Conservation (phyloP, 495 filamentous ascomycete genomes). For the Polyplosphaeria fusca region DNA sequence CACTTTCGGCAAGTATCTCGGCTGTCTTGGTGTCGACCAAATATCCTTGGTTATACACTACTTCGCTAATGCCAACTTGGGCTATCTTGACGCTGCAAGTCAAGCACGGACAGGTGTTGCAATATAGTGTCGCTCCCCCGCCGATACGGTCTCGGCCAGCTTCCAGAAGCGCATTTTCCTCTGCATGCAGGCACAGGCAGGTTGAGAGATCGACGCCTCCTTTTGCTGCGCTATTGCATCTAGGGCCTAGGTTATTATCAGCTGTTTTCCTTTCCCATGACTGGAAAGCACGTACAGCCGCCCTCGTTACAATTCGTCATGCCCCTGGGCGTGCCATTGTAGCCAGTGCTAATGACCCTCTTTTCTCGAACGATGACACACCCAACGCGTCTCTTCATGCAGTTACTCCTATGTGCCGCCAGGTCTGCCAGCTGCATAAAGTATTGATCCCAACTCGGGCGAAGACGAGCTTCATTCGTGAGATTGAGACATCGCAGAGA, state of each 20-base stretch:
- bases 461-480: conserved; percentile 70
- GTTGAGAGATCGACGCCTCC: conserved; percentile 74
- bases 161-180: conserved; percentile 94
- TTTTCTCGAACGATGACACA: conserved; percentile 89
- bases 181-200: conserved; percentile 91
- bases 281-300: conserved; percentile 71
- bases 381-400: conserved; percentile 95
- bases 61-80: conserved; percentile 91
- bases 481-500: conserved; percentile 69
- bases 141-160: conserved; percentile 87
- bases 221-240: conserved; percentile 72
- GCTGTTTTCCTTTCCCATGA: too few relatives aligned
- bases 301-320: conserved; percentile 89
- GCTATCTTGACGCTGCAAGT: conserved; percentile 98
- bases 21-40: conserved; percentile 70
- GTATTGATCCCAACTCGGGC: conserved; percentile 96
- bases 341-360: conserved; percentile 91
- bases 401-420: conserved; percentile 87
- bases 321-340: conserved; percentile 90
- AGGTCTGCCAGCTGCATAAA: conserved; percentile 95
- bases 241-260: conserved; percentile 49
- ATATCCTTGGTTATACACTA: conserved; percentile 90
- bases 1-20: conserved; percentile 26
- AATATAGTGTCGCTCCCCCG: conserved; percentile 77
- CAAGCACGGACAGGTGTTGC: conserved; percentile 94